Evolutionary conservation across 2,329 filamentous ascomycete genomes (phyloP), one percentile per base, ranked within the genome.

Genomic region (Ilyonectria sp.): DNA sequence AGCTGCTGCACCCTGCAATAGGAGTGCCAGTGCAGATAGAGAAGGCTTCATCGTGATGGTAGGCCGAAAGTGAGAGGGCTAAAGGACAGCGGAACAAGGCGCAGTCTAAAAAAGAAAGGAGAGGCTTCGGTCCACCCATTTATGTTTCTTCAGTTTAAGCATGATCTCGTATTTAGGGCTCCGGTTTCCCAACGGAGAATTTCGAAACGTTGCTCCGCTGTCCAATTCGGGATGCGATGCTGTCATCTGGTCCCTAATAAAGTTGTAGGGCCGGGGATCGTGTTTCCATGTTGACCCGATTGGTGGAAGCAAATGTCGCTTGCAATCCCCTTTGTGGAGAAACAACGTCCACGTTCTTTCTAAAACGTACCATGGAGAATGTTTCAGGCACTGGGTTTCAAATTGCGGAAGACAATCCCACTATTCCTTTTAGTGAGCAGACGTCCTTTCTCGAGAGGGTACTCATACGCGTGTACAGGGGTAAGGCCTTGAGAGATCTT

Each of bases 1-100:
- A 3, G 76, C 77, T 3, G 70, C 50, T 31, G 37, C 55, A n/a
- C 62, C 40, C 31, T 64, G 46, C 4, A 64, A 47, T 5, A 64
- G 15, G 8, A 60, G n/a, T 23, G 49, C 54, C 21, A 53, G 46
- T 11, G 37, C 31, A 47, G 62, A 31, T 6, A 64, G 21, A 19
- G 54, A 53, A 10, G 44, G 15, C 47, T 64, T 64, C 62, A 64
- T 64, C 9, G 31, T 59, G 15, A 15, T 26, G 33, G 15, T 5
- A 17, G 4, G 53, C n/a, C 23, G 29, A 37, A 40, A 19, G 10
- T 11, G 8, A 31, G 23, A 58, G 29, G 31, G 29, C 33, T 17
- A 10, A 31, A 15, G 21, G 26, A 11, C 26, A 26, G 35, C 40
- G 8, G 40, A 43, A 17, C 17, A 43, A 43, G n/a, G 7, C 40